These are phyloP conservation scores for Mycosphaerella sp. DNA, from an alignment of 2,329 filamentous ascomycete genomes.

Conservation along the genomic window DNA sequence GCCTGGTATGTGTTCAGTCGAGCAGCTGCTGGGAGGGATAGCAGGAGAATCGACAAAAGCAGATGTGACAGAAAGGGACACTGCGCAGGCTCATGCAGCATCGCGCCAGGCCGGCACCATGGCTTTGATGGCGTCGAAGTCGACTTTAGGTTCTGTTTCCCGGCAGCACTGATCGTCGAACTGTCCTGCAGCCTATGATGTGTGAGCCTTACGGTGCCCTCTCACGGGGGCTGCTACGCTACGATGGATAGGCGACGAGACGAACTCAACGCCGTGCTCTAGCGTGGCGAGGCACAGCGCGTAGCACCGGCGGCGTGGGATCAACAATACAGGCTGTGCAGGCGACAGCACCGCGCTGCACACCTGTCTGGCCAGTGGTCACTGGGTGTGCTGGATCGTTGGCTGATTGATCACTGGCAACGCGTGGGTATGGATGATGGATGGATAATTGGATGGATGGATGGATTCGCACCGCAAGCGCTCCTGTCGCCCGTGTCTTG, in stretches of 20 bases:
- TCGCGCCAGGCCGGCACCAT: slow-evolving; percentile 6
- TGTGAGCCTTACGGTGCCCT: background rate
- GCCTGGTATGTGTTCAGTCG: background rate
- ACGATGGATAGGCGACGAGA: slow-evolving; percentile 7
- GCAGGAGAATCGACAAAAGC: background rate
- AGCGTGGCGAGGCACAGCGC: slow-evolving; percentile 1
- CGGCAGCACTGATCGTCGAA: slow-evolving; percentile 14
- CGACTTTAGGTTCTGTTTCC: slow-evolving; percentile 13
- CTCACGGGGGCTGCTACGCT: slow-evolving; percentile 8
- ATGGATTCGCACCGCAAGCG: slow-evolving; percentile 1
- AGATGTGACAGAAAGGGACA: slow-evolving; percentile 8
- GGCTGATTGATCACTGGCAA: background rate
- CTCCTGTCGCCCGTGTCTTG: background rate
- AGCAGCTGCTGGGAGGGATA: background rate
- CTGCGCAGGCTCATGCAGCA: slow-evolving; percentile 13
- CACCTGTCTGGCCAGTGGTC: background rate
- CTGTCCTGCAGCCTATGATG: slow-evolving; percentile 8
- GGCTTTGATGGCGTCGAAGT: slow-evolving; percentile 7
- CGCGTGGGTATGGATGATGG: no score
- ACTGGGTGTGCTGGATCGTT: background rate
- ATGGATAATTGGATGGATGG: no score
- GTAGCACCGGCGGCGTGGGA: background rate
- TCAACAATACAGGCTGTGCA: no score
- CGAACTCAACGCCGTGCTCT: background rate
- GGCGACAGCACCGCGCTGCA: background rate